Conservation (phyloP, 768 basidiomycete species). For the Kwoniella heveanensis region DNA sequence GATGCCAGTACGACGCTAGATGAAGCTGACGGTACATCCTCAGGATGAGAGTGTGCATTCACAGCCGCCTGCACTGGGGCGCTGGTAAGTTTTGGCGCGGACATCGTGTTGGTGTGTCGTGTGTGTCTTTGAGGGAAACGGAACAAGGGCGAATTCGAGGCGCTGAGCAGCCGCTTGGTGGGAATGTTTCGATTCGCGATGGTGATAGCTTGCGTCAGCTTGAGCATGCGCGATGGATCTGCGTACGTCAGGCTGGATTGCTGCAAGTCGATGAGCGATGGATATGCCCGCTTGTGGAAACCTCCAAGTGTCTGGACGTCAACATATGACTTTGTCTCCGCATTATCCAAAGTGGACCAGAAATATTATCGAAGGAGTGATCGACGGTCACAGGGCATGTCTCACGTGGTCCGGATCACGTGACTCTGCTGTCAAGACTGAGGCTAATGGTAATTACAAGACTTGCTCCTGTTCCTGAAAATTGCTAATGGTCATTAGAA, state of each 20-base stretch:
- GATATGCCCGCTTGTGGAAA: too few species aligned
- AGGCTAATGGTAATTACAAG: slow-evolving; percentile 10
- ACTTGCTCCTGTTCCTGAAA: neutral
- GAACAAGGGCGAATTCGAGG: too few species aligned
- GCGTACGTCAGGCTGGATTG: too few species aligned
- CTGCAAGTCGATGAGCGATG: too few species aligned
- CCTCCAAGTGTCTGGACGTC: too few species aligned
- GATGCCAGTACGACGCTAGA: neutral
- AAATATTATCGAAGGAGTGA: slow-evolving; percentile 9
- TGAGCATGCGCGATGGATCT: too few species aligned
- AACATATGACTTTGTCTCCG: too few species aligned
- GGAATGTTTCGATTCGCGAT: too few species aligned
- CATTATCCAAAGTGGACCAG: slow-evolving; percentile 23
- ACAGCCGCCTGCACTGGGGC: neutral
- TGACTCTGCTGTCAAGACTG: slow-evolving; percentile 1
- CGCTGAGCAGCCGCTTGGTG: too few species aligned
- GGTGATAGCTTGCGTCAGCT: too few species aligned
- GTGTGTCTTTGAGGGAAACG: too few species aligned
- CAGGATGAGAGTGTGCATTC: neutral
- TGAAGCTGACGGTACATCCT: neutral
- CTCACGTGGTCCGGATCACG: neutral
- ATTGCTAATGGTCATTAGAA: slow-evolving; percentile 2
- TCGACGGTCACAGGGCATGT: neutral
- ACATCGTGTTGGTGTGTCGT: neutral
- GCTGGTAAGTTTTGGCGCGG: neutral